phyloP scores from a whole-genome alignment of 148 eudicot genomes.

The Amaranthus hypochondriacus region DNA sequence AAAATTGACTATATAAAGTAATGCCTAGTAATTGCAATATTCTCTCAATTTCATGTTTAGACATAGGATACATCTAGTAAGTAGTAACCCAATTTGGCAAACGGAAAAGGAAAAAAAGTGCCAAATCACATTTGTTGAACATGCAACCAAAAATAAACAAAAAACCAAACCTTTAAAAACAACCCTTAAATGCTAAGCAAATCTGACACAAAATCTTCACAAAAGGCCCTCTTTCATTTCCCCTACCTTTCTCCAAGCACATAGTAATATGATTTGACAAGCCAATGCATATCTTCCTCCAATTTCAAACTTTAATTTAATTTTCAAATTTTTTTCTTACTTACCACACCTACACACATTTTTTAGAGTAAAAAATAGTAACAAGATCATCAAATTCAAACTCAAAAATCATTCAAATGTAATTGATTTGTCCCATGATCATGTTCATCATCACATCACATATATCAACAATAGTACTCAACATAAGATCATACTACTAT shows the following conservation, averaged over 20 bases:
- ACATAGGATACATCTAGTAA: background rate
- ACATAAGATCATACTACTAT: background rate
- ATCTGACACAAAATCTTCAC: slow-evolving; percentile 31
- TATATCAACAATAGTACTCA: background rate
- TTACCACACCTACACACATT: background rate
- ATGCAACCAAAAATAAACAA: slow-evolving; percentile 19
- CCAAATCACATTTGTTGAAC: background rate
- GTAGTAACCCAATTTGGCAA: slow-evolving; percentile 2
- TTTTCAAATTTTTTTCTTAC: background rate
- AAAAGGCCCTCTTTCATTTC: slow-evolving; percentile 15
- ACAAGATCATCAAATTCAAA: background rate
- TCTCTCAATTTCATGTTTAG: background rate
- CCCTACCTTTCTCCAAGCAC: slow-evolving; percentile 22
- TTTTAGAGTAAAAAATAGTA: background rate
- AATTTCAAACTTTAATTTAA: background rate
- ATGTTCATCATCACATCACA: background rate
- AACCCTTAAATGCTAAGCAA: slow-evolving; percentile 15
- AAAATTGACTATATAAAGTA: too few species aligned
- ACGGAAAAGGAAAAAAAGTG: slow-evolving; percentile 8
- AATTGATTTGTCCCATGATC: background rate
- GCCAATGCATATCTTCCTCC: background rate
- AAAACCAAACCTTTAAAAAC: background rate
- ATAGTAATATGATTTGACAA: slow-evolving; percentile 25
- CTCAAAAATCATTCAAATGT: background rate
- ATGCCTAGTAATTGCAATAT: background rate